phyloP scores from a whole-genome alignment of 1,284 basidiomycete genomes.

The Flammula alnicola region DNA sequence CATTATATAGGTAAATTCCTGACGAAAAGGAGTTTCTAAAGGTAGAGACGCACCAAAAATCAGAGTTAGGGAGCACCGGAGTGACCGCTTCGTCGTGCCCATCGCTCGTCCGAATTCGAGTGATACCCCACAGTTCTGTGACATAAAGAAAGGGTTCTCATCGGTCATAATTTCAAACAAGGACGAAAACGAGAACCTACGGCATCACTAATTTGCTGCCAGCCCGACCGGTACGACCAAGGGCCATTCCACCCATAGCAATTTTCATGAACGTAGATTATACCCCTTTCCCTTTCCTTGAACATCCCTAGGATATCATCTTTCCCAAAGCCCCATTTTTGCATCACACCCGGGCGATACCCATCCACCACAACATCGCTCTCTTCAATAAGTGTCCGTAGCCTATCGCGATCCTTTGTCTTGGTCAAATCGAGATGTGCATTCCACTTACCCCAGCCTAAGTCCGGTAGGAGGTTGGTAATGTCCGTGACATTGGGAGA shows the following conservation, averaged over 20 bases:
- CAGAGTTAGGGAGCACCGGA: slow-evolving; percentile 24
- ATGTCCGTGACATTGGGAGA: slow-evolving; percentile 31
- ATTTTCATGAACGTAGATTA: slow-evolving; percentile 34
- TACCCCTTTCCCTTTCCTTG: slow-evolving; percentile 25
- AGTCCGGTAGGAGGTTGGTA: slow-evolving; percentile 25
- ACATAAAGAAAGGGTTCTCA: no score
- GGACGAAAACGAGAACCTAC: slow-evolving; percentile 10
- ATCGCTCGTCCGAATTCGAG: slow-evolving; percentile 24
- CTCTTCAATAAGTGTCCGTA: slow-evolving; percentile 28
- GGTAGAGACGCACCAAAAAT: slow-evolving; percentile 25
- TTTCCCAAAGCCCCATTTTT: slow-evolving; percentile 34
- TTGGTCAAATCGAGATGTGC: slow-evolving; percentile 31
- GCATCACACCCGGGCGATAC: slow-evolving; percentile 32
- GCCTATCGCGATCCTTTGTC: slow-evolving; percentile 20
- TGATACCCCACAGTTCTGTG: slow-evolving; percentile 23
- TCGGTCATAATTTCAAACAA: background rate
- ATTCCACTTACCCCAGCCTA: slow-evolving; percentile 35
- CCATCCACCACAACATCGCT: slow-evolving; percentile 34
- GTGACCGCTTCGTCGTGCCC: slow-evolving; percentile 25
- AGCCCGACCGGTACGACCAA: slow-evolving; percentile 23
- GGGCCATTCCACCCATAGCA: slow-evolving; percentile 32
- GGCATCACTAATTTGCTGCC: slow-evolving; percentile 27
- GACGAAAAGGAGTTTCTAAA: no score
- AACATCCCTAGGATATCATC: slow-evolving; percentile 30
- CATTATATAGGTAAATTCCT: background rate